Percentiles rank a stretch among this genome's conserved stretches.
Conservation (phyloP, 148 eudicot genomes). For the Mesembryanthemum crystallinum region DNA sequence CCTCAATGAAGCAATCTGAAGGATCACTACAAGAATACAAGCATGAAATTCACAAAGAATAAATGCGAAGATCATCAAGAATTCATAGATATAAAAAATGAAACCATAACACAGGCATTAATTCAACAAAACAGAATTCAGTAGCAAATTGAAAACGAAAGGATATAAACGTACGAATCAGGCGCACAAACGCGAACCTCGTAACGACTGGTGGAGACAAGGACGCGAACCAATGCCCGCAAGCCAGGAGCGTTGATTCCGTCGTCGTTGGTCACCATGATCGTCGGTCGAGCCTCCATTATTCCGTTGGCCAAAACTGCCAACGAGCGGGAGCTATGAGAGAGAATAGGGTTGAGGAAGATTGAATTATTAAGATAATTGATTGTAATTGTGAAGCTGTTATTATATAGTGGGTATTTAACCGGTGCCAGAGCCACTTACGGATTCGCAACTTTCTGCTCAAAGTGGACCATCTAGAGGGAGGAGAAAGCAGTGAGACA, state of each 20-base stretch:
- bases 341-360: neutral
- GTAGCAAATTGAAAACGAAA: slow-evolving; percentile 4
- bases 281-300: slow-evolving; percentile 51
- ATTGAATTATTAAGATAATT: too few species aligned
- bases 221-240: slow-evolving; percentile 63
- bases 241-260: slow-evolving; percentile 91
- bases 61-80: neutral
- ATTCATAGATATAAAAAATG: neutral
- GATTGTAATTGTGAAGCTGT: too few species aligned
- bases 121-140: neutral
- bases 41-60: neutral
- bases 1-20: too few species aligned
- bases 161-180: slow-evolving; percentile 54
- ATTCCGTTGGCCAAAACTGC: neutral
- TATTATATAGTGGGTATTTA: too few species aligned
- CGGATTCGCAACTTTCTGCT: too few species aligned
- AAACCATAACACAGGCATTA: neutral
- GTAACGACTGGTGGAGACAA: slow-evolving; percentile 62
- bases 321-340: too few species aligned
- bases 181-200: slow-evolving; percentile 81
- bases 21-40: too few species aligned
- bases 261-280: slow-evolving; percentile 94
- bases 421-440: too few species aligned
- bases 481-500: too few species aligned
- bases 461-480: too few species aligned